Evolutionary conservation across 805 yeast genomes (phyloP).

Genomic region (Wickerhamomyces kurtzmanii): DNA sequence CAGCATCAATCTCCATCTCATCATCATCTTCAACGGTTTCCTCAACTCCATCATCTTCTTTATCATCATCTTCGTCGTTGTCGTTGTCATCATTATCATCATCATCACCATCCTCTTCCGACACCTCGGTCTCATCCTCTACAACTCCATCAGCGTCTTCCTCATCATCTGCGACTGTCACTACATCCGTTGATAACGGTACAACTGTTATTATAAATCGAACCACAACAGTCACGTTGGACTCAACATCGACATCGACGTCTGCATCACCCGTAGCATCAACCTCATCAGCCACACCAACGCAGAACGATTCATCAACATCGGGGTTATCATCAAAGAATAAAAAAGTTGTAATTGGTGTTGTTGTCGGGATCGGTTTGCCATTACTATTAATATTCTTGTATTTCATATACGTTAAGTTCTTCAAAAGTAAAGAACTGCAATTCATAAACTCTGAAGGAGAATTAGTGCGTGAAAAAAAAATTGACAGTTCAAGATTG

Average conservation of each 20-base stretch:
- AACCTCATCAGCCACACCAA: constrained; percentile 15
- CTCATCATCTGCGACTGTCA: constrained; percentile 1
- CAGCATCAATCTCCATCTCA: constrained; percentile 2
- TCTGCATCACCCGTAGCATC: constrained; percentile 18
- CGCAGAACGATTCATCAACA: constrained; percentile 10
- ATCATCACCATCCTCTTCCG: no score
- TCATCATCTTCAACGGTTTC: constrained; percentile 1
- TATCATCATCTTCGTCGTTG: not conserved
- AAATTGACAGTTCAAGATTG: no score
- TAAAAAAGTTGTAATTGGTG: constrained; percentile 51
- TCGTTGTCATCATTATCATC: no score
- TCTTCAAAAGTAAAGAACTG: constrained; percentile 5
- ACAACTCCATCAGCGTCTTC: constrained; percentile 7
- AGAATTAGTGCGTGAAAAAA: constrained; percentile 15
- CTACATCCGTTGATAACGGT: constrained; percentile 4
- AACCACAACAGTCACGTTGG: constrained; percentile 6
- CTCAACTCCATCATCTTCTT: constrained; percentile 5
- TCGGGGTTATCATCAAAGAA: constrained; percentile 33
- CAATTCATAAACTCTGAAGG: constrained; percentile 17
- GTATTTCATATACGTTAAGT: constrained; percentile 5
- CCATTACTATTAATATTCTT: constrained; percentile 29
- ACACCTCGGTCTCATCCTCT: no score
- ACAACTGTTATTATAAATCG: constrained; percentile 7
- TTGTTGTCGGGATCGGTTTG: constrained; percentile 62
- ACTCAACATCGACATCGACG: constrained; percentile 9